Conservation (phyloP, 1,139 yeast genomes). For the Kodamaea sp. region DNA sequence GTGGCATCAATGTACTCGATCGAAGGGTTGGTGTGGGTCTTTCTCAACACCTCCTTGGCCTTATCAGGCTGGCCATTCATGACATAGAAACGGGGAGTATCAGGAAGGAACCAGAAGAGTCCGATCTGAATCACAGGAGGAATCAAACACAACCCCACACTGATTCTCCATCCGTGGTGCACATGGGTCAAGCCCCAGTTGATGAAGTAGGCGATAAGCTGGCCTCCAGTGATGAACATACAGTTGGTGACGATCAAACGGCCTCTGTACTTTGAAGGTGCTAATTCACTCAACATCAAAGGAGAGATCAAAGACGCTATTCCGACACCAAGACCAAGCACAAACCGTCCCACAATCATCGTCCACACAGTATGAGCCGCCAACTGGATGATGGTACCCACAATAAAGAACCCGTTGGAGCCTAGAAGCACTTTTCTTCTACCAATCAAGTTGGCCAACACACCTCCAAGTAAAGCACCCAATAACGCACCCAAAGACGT, state of each 20-base stretch:
- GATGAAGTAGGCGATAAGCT: constrained; percentile 84
- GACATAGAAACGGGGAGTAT: constrained; percentile 88
- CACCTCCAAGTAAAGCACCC: constrained; percentile 76
- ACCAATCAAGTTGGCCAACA: constrained; percentile 77
- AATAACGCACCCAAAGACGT: constrained; percentile 90
- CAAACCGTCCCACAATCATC: constrained; percentile 86
- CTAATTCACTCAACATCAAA: constrained; percentile 84
- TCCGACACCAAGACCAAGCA: constrained; percentile 97
- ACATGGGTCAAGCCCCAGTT: constrained; percentile 85
- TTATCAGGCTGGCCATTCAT: constrained; percentile 62
- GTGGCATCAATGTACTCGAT: constrained; percentile 58
- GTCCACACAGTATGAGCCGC: constrained; percentile 82
- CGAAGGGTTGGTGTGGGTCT: constrained; percentile 58
- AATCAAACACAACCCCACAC: constrained; percentile 85
- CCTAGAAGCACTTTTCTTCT: constrained; percentile 78
- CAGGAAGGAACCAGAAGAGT: constrained; percentile 85
- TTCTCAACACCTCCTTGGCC: constrained; percentile 66
- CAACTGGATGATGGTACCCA: constrained; percentile 83
- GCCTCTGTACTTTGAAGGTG: constrained; percentile 91
- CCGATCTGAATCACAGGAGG: constrained; percentile 82
- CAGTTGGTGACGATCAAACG: constrained; percentile 71
- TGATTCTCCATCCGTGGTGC: constrained; percentile 86
- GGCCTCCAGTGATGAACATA: constrained; percentile 85
- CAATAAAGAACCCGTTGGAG: constrained; percentile 74
- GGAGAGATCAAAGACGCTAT: constrained; percentile 91